Evolutionary conservation across 169 alveolate species (phyloP), one percentile per base, ranked within the genome.

Genomic region (Amoebophrya sp.): DNA sequence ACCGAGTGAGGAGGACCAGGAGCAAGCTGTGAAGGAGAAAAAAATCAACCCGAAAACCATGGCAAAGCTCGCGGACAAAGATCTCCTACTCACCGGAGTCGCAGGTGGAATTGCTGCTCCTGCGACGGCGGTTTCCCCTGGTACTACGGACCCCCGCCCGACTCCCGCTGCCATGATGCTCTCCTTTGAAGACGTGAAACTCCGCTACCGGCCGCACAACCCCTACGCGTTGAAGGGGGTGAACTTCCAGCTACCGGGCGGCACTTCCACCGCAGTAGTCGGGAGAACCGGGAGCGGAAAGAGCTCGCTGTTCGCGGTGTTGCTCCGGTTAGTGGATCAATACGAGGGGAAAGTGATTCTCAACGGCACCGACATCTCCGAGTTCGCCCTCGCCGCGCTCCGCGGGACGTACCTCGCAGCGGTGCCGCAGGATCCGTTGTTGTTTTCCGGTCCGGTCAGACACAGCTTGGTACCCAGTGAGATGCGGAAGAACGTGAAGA

Each of bases 201-300:
- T 66, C 10, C 83, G 83, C 32, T 66, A 66, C 35, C 12, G 32
- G 38, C 39, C 29, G 83, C 35, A 66, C 32, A 0, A 12, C 35
- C 83, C 83, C 10, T 66, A 66, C 83, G 83, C 83, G 38, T 25
- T 66, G 38, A 66, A 66, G 83, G 83, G 83, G 29, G 83, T 66
- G 12, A 12, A 7, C 83, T 66, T 66, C 83, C 39, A 18, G 83
- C 32, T 66, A 3, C 39, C 83, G 7, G 38, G 32, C 10, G 83
- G 83, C 10, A 7, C 83, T 1, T 7, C 83, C 83, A 66, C 83
- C 29, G 83, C 83, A 2, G 83, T 66, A 2, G 18, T 66, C 29
- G 83, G 83, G 29, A 2, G 83, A 7, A 66, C 83, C 1, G 83
- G 83, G 32, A 66, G 83, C 35, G 83, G 83, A 2, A 66, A 66